Base-by-base conservation (phyloP, 352 stramenopile genomes). In the Phytopythium kandeliae region DNA sequence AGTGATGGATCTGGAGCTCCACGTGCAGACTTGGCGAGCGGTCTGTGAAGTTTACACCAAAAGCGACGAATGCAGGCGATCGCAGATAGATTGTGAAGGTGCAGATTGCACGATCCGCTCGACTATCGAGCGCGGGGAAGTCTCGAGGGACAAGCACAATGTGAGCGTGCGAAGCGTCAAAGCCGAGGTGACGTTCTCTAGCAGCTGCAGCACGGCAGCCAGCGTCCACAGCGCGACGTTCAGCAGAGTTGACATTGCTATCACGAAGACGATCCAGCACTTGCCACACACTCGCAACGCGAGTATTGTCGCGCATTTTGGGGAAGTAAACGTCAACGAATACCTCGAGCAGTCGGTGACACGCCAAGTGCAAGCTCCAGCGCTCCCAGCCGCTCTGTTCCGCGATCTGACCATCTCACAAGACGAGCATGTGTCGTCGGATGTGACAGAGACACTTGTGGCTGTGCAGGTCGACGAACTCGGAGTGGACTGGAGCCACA, bases 401-500 rank as follows among this genome's bases (percentile, higher is more conserved):
- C 47, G 59, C 22, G 51, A 69, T 7, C 34, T 78, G 4, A 53
- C 47, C 26, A 30, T 78, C 15, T 57, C 65, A 30, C 57, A 59
- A 5, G 37, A 62, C 21, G 59, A 72, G 22, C 70, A 69, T 12
- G 19, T 42, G 24, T 43, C 57, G 6, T 7, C 2, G 3, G 66
- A 74, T 26, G 37, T 43, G 9, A 56, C 48, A 13, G 63, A 82
- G 44, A 48, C 63, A 4, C 50, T 65, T 16, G 51, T 75, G 63
- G 31, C 61, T 2, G 44, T 82, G 34, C 34, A 51, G 17, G 60
- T 78, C 15, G 53, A 60, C 2, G 52, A 66, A 10, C 40, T 60
- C 5, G 55, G 52, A 5, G 37, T 79, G 6, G 48, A 73, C 31
- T 79, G 71, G 71, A 58, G 59, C 21, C 70, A 75, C 21, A 46